phyloP scores from a whole-genome alignment of 345 rosid genomes.

The Isatis tinctoria region DNA sequence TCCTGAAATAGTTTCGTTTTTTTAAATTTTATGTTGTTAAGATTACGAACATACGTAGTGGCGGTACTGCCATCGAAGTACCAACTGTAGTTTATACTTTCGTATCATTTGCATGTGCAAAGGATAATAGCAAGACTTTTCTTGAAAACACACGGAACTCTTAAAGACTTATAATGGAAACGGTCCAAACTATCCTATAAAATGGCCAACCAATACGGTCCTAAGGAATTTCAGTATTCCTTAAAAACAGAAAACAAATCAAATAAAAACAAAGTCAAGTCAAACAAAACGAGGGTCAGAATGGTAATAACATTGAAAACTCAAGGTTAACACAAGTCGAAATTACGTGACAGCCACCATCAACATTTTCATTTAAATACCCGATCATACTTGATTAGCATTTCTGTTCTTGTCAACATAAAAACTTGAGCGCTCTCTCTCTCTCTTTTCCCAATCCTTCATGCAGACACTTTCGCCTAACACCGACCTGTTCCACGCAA shows the following conservation, averaged over 20 bases:
- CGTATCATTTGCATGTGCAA: neutral
- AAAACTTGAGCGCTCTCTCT: neutral
- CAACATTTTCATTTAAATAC: conserved; percentile 10
- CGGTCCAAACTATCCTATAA: conserved; percentile 17
- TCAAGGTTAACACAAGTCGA: neutral
- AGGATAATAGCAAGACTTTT: conserved; percentile 15
- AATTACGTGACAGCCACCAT: conserved; percentile 3
- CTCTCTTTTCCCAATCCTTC: neutral
- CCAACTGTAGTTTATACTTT: neutral
- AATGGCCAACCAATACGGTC: conserved; percentile 24
- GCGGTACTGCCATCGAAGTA: neutral
- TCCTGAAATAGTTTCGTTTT: neutral
- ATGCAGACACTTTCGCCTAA: conserved; percentile 61
- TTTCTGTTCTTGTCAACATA: conserved; percentile 3
- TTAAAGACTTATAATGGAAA: neutral
- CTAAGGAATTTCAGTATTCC: conserved; percentile 6
- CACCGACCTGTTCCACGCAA: conserved; percentile 38
- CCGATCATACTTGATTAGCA: neutral
- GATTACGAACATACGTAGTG: neutral
- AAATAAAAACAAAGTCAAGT: conserved; percentile 31
- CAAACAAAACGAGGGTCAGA: conserved; percentile 18
- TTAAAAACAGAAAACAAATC: conserved; percentile 2
- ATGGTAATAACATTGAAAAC: conserved; percentile 4
- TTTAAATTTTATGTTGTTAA: neutral
- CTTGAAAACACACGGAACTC: conserved; percentile 8